These are phyloP conservation scores for Medicago arabica DNA, from an alignment of 306 rosid species.

Conservation along the genomic window DNA sequence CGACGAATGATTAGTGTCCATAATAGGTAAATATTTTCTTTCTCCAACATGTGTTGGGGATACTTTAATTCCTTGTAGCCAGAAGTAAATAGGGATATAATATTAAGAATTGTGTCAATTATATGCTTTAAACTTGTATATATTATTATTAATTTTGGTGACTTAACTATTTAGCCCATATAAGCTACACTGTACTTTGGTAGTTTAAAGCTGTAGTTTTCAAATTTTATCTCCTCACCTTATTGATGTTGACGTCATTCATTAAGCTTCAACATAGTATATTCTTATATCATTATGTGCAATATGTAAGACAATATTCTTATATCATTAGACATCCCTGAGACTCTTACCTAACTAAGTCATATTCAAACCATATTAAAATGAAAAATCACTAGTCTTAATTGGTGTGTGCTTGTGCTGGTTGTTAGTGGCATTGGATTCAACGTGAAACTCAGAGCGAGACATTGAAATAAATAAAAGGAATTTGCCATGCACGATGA, in stretches of 20 bases:
- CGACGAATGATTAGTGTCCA: background rate
- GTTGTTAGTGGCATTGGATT: conserved; percentile 42
- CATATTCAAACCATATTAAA: background rate
- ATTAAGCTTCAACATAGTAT: too few relatives aligned
- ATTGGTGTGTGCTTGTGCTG: conserved; percentile 7
- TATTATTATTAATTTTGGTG: too few relatives aligned
- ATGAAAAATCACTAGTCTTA: background rate
- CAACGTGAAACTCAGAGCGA: background rate
- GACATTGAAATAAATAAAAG: conserved; percentile 28
- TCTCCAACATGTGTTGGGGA: too few relatives aligned
- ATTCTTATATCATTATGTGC: too few relatives aligned
- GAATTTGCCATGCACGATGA: conserved; percentile 36
- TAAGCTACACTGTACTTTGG: too few relatives aligned
- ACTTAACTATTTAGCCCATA: too few relatives aligned
- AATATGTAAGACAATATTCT: background rate
- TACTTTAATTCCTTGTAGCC: too few relatives aligned
- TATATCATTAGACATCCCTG: background rate
- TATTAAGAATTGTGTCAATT: too few relatives aligned
- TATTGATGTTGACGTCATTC: background rate
- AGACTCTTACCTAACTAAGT: conserved; percentile 19
- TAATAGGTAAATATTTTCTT: too few relatives aligned
- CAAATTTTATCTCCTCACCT: background rate
- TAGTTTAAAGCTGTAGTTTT: too few relatives aligned
- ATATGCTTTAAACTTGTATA: too few relatives aligned
- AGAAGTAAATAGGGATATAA: too few relatives aligned